These are phyloP conservation scores for Backusella westeae DNA, from an alignment of 192 early-diverging fungal genomes.

Conservation along the genomic window DNA sequence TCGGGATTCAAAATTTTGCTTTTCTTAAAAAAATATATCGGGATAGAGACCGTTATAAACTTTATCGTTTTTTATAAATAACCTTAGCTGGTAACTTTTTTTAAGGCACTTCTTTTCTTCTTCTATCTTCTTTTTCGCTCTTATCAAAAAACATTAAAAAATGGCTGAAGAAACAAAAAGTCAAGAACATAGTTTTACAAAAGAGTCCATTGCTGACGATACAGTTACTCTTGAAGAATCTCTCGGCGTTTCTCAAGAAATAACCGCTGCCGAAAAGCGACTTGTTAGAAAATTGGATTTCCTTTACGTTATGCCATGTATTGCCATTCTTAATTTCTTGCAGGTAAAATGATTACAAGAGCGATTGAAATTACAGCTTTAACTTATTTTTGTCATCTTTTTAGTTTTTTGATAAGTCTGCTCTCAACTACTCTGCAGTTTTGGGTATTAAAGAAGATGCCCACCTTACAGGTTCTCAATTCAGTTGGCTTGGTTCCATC, in stretches of 20 bases:
- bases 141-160: not conserved
- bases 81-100: not conserved
- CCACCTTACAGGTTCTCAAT: conserved; percentile 12
- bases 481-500: conserved; percentile 25
- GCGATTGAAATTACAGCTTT: not conserved
- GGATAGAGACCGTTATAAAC: not conserved
- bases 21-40: not conserved
- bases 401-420: conserved; percentile 32
- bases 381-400: not conserved
- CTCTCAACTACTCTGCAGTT: conserved; percentile 18
- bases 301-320: conserved; percentile 29
- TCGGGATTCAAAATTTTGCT: not conserved
- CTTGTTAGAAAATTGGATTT: conserved; percentile 19
- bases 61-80: not conserved
- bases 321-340: conserved; percentile 27
- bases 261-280: conserved; percentile 9
- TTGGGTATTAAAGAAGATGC: conserved; percentile 25
- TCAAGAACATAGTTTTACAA: not conserved
- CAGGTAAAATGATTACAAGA: conserved; percentile 11
- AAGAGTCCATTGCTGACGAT: not conserved
- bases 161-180: not conserved
- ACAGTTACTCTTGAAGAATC: conserved; percentile 3
- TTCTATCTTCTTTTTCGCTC: not conserved
- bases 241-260: not conserved
- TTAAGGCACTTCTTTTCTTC: not conserved